Percentiles rank a stretch among this genome's conserved stretches.
phyloP scores from a whole-genome alignment of 306 rosid genomes.

The Phaseolus lunatus region DNA sequence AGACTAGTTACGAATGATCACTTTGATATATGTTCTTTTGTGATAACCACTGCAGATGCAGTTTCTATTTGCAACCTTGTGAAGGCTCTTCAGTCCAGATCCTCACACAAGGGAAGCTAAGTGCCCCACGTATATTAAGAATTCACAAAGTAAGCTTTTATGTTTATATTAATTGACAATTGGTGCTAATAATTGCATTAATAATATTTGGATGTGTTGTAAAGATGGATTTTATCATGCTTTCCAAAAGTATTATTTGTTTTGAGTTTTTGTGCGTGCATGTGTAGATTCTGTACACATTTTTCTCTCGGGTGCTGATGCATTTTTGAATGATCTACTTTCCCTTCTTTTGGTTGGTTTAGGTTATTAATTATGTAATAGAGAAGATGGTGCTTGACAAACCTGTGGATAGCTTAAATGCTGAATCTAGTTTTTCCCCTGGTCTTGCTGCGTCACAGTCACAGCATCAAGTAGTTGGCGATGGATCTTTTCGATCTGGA shows the following conservation, averaged over 20 bases:
- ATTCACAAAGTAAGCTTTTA: constrained; percentile 59
- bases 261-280: constrained; percentile 3
- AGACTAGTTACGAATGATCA: constrained; percentile 22
- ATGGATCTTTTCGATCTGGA: constrained; percentile 79
- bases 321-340: background rate
- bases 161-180: background rate
- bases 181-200: background rate
- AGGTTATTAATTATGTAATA: constrained; percentile 85
- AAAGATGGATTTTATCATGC: background rate
- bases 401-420: constrained; percentile 65
- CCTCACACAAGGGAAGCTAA: constrained; percentile 54
- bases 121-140: constrained; percentile 79
- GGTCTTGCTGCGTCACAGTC: constrained; percentile 66
- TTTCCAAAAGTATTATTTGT: background rate
- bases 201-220: background rate
- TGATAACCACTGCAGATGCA: constrained; percentile 67
- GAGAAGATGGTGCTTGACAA: constrained; percentile 93
- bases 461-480: constrained; percentile 65
- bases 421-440: constrained; percentile 65
- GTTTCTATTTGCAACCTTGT: constrained; percentile 83
- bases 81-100: constrained; percentile 66
- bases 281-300: constrained; percentile 16
- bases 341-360: constrained; percentile 20
- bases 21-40: constrained; percentile 24
- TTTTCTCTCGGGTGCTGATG: background rate